Evolutionary conservation across 257 asterid genomes (phyloP).

Genomic region (Capsicum rhomboideum): DNA sequence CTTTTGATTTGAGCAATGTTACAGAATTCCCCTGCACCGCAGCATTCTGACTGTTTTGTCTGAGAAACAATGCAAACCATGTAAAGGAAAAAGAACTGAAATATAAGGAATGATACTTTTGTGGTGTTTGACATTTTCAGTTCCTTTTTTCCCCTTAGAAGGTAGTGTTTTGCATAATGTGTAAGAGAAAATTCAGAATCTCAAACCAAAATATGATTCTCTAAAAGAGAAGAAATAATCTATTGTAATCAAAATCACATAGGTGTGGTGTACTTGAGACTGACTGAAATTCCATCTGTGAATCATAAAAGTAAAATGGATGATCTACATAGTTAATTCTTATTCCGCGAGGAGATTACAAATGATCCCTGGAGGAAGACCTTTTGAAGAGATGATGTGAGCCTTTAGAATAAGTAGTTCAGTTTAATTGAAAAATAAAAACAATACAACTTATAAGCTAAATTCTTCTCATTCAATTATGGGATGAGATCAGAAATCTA

Average conservation of each 20-base stretch:
- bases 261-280: not conserved
- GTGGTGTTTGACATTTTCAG: not conserved
- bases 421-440: not conserved
- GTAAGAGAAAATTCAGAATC: not conserved
- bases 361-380: not conserved
- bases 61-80: conserved; percentile 10
- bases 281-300: not conserved
- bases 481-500: not conserved
- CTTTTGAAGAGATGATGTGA: not conserved
- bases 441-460: not conserved
- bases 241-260: too few species aligned
- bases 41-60: conserved; percentile 15
- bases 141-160: not conserved
- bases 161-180: not conserved
- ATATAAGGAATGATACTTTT: not conserved
- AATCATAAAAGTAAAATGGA: not conserved
- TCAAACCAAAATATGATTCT: not conserved
- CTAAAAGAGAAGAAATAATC: not conserved
- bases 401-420: not conserved
- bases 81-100: not conserved
- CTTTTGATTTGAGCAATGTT: conserved; percentile 11
- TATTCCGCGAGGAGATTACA: not conserved
- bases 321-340: too few species aligned
- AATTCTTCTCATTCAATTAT: not conserved
- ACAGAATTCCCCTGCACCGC: conserved; percentile 16